A percentile compares a stretch with the other conserved stretches of the same genome.
Conservation (phyloP, 2,329 filamentous ascomycete species). For the Botrytis byssoidea region DNA sequence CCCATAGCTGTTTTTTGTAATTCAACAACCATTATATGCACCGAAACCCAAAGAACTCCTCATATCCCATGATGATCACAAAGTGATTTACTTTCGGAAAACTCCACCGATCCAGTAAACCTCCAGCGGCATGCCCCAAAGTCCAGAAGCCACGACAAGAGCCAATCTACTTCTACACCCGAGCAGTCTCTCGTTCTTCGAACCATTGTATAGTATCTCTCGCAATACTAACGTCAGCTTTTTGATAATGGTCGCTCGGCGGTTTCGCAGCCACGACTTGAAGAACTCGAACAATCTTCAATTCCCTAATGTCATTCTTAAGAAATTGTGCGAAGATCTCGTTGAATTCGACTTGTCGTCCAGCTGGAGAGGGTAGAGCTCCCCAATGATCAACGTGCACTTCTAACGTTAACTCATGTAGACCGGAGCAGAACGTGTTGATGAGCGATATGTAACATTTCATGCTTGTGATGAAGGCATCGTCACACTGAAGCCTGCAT, state of each 20-base stretch:
- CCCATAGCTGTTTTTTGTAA: neutral
- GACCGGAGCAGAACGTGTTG: neutral
- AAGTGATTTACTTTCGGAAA: no score
- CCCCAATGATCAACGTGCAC: neutral
- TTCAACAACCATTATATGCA: neutral
- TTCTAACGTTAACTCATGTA: neutral
- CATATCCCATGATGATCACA: neutral
- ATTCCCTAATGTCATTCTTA: neutral
- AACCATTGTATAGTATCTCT: neutral
- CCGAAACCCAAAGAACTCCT: neutral
- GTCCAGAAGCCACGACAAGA: neutral
- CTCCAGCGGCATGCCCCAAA: no score
- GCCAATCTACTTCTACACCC: neutral
- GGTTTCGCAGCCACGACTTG: neutral
- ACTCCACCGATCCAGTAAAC: fast-evolving
- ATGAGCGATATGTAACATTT: neutral
- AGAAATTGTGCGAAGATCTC: neutral
- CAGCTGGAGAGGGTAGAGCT: no score
- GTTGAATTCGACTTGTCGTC: neutral
- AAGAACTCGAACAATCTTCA: neutral
- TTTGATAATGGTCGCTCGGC: neutral
- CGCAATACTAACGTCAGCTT: neutral
- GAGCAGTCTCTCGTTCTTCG: neutral
- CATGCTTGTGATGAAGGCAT: neutral
- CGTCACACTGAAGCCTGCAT: neutral